Percentiles rank a stretch among this genome's conserved stretches.
Evolutionary conservation across 1,284 basidiomycete genomes (phyloP).

Genomic region (Leccinum subfulvum): DNA sequence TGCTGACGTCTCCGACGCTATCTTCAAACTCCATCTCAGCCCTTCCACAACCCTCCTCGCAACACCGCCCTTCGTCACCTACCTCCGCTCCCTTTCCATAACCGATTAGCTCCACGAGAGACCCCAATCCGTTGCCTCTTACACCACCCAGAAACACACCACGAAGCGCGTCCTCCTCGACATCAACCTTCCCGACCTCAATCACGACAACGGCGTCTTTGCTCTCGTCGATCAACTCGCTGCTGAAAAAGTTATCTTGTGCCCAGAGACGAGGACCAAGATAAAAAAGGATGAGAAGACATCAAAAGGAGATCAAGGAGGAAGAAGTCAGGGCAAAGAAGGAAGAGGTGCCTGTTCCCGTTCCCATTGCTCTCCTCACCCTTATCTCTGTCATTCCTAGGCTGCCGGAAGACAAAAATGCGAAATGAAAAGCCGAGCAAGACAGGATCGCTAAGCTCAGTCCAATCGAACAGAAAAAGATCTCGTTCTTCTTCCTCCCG

Average conservation of each 20-base stretch:
- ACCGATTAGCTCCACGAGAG: conserved; percentile 73
- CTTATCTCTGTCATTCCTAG: conserved; percentile 14
- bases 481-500: conserved; percentile 21
- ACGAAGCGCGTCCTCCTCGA: conserved; percentile 74
- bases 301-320: conserved; percentile 64
- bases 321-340: conserved; percentile 58
- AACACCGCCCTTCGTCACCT: conserved; percentile 64
- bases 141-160: conserved; percentile 32
- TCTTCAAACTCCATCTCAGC: conserved; percentile 61
- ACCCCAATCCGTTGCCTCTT: conserved; percentile 33
- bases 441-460: conserved; percentile 71
- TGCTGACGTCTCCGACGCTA: conserved; percentile 75
- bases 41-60: conserved; percentile 59
- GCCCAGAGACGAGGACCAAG: conserved; percentile 79
- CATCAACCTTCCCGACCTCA: conserved; percentile 55
- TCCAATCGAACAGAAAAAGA: conserved; percentile 83
- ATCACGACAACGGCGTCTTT: conserved; percentile 56
- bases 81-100: conserved; percentile 77
- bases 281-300: conserved; percentile 56
- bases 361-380: neutral
- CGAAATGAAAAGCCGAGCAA: conserved; percentile 73
- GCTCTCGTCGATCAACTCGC: conserved; percentile 70
- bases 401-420: conserved; percentile 64
- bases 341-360: conserved; percentile 53
- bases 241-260: conserved; percentile 50